Base-by-base conservation (phyloP, 352 stramenopile species). In the Aphanomyces euteiches region DNA sequence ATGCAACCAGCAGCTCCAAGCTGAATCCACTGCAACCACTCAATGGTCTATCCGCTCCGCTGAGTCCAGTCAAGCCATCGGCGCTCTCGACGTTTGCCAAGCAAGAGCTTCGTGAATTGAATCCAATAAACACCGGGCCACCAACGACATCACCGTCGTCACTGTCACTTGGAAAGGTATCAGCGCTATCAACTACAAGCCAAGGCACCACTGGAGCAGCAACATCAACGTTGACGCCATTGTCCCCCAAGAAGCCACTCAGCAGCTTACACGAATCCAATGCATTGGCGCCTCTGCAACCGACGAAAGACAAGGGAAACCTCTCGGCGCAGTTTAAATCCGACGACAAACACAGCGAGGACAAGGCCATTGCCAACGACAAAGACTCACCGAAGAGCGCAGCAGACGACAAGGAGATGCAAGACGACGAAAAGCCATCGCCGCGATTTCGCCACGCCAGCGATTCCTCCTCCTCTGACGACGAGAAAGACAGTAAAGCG, bases 21-120 rank as follows among this genome's bases (percentile, higher is more conserved):
- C 28, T 28, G 28, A 28, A 28, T 28, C 28, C 28, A 28, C 28
- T 28, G 28, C 28, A 28, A 28, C 28, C 28, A 28, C 28, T 28
- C 28, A 28, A 28, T 28, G 28, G 28, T 2, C 28, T 28, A 28
- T 28, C 28, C 28, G 28, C 28, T 28, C 28, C 28, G 28, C 28
- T 28, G 28, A 61, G 54, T 61, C 54, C 54, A 37, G 39, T n/a
- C 7, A 61, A 40, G 43, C 10, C 43, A 50, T 50, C 43, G 17
- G 43, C 43, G 43, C 43, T 50, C 10, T 50, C 43, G 43, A n/a
- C 43, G 43, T 50, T 50, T n/a, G 43, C 43, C 17, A n/a, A 12
- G 43, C 10, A 50, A 50, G 10, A 12, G 17, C 43, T n/a, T 50
- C 10, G 43, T 50, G 10, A 50, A 28, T 28, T 28, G 28, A 28